These are phyloP conservation scores for Pleurotus platypus DNA, from an alignment of 768 basidiomycete species.

Conservation along the genomic window DNA sequence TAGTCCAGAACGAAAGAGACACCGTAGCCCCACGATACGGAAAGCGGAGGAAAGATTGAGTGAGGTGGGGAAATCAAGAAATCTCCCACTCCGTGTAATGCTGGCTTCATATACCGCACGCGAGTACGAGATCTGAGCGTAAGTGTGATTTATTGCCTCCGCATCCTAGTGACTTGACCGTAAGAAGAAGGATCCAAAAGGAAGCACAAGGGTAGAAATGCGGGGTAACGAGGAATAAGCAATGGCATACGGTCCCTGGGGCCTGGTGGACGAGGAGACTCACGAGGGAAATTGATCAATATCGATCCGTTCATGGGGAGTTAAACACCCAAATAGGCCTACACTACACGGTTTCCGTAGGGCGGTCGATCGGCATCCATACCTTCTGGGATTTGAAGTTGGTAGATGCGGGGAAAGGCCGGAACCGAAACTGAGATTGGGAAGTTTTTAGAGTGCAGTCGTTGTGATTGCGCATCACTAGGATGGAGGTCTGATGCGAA, in stretches of 20 bases:
- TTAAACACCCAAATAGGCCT: not conserved
- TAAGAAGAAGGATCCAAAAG: conserved; percentile 5
- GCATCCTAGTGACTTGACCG: conserved; percentile 6
- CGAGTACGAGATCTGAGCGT: not conserved
- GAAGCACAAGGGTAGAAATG: conserved; percentile 6
- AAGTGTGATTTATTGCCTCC: conserved; percentile 1
- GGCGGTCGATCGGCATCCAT: not conserved
- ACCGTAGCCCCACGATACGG: not conserved
- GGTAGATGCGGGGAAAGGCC: conserved; percentile 1
- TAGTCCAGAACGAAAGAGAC: not conserved
- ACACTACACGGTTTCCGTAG: not conserved
- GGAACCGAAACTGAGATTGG: not conserved
- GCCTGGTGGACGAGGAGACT: not conserved
- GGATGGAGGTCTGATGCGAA: not conserved
- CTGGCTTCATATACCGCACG: conserved; percentile 8
- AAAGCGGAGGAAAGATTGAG: not conserved
- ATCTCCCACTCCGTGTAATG: conserved; percentile 5
- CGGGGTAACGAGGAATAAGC: conserved; percentile 10
- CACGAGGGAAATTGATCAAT: not conserved
- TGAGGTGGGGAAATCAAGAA: conserved; percentile 1
- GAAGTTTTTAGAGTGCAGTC: not conserved
- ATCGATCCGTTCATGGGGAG: conserved; percentile 8
- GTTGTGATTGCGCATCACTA: not conserved
- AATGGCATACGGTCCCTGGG: conserved; percentile 4
- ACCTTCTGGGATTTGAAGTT: not conserved